Evolutionary conservation across 805 yeast species (phyloP).

Genomic region (Sporopachydermia lactativora): DNA sequence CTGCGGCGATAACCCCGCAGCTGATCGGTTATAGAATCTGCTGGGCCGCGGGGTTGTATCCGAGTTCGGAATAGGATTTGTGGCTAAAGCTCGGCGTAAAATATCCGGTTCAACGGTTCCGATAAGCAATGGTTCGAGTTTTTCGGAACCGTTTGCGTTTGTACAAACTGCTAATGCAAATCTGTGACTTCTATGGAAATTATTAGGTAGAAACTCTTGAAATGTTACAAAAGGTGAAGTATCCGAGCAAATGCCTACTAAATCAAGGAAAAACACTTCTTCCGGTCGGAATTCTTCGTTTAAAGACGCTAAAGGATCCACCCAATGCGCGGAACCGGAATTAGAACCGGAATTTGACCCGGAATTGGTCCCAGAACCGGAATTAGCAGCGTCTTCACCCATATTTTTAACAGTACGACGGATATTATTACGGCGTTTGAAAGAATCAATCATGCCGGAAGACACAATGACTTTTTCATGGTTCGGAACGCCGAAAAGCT

Average conservation of each 20-base stretch:
- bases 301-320: not conserved
- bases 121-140: not conserved
- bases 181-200: not conserved
- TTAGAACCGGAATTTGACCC: not conserved
- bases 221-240: not conserved
- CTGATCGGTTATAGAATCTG: not conserved
- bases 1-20: not conserved
- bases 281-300: not conserved
- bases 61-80: not conserved
- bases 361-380: not conserved
- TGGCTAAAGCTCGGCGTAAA: not conserved
- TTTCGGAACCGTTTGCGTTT: not conserved
- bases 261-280: not conserved
- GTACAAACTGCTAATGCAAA: not conserved
- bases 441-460: not conserved
- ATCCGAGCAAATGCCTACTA: not conserved
- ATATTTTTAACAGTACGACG: constrained; percentile 1
- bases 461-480: not conserved
- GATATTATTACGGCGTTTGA: not conserved
- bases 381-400: not conserved
- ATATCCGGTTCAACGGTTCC: not conserved
- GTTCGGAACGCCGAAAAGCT: not conserved
- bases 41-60: not conserved
- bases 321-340: not conserved
- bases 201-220: not conserved